A percentile compares a stretch with the other conserved stretches of the same genome.
These are phyloP conservation scores for Mucor saturninus DNA, from an alignment of 371 early-diverging fungal genomes.

Conservation along the genomic window DNA sequence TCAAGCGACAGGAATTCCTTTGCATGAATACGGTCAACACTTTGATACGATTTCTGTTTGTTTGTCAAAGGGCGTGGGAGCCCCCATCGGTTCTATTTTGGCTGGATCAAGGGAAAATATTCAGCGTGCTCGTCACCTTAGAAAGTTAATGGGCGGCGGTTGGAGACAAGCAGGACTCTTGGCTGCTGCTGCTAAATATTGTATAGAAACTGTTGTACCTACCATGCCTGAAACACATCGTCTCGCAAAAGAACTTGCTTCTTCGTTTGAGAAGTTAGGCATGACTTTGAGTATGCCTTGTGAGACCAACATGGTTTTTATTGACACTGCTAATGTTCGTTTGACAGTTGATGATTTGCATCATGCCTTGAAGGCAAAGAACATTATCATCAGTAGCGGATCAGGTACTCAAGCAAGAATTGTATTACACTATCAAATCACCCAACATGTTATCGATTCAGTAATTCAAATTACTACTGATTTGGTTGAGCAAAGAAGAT, in stretches of 20 bases:
- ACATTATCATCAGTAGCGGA: slow-evolving; percentile 57
- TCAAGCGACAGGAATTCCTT: slow-evolving; percentile 67
- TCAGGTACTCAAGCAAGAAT: slow-evolving; percentile 54
- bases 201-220: slow-evolving; percentile 68
- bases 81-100: slow-evolving; percentile 88
- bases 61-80: slow-evolving; percentile 86
- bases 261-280: slow-evolving; percentile 60
- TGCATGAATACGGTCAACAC: slow-evolving; percentile 68
- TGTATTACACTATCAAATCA: slow-evolving; percentile 79
- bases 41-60: slow-evolving; percentile 89
- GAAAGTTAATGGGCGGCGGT: slow-evolving; percentile 91
- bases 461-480: slow-evolving; percentile 34
- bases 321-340: slow-evolving; percentile 55
- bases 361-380: slow-evolving; percentile 45
- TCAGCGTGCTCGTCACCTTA: slow-evolving; percentile 74
- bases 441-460: slow-evolving; percentile 55
- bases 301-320: slow-evolving; percentile 91
- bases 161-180: slow-evolving; percentile 88
- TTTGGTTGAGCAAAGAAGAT: slow-evolving; percentile 17
- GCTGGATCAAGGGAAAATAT: slow-evolving; percentile 66
- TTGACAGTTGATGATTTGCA: slow-evolving; percentile 55
- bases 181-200: slow-evolving; percentile 75
- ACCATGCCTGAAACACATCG: slow-evolving; percentile 67
- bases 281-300: slow-evolving; percentile 62
- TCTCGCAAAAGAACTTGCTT: slow-evolving; percentile 64